Base-by-base conservation (phyloP, 1,139 yeast species). In the Yamadazyma diddensiae region DNA sequence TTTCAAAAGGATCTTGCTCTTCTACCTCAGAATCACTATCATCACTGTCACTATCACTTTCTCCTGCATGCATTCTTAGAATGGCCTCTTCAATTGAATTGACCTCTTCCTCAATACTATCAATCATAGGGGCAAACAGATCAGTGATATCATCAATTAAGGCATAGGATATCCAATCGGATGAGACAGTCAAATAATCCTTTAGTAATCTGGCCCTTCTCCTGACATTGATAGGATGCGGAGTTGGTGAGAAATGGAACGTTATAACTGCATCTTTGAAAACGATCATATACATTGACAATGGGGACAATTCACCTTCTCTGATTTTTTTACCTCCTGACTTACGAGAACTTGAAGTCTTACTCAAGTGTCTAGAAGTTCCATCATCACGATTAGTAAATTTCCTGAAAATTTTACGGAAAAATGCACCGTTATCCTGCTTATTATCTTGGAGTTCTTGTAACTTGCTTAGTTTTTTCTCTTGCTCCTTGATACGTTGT, bases 161-260 rank as follows among this genome's bases (percentile, higher is more conserved):
- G 0, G 98, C 98, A 61, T 92, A 92, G 3, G 96, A 92, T 30
- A 92, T 82, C 98, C 98, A 92, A 57, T 92, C 98, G 0, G 97
- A 79, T 1, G 94, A 78, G 4, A 92, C 95, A 2, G 86, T 85
- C 41, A 92, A 68, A 51, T 90, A 92, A 54, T 92, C 98, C 42
- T 83, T 74, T 42, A 92, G 70, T 42, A 92, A 65, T 36, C 98
- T 70, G 0, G 95, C 95, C 51, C 98, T 77, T 54, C 97, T 75
- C 48, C 98, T 75, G 24, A 92, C 98, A 53, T 92, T 92, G 35
- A 88, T 85, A 0, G 97, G 95, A 55, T 92, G 98, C 1, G 97
- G 96, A 0, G 97, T 87, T 6, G 96, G 88, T 9, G 90, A 81
- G 59, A 87, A 88, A 61, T 92, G 98, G 62, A 92, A 90, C 0